Conservation (phyloP, 371 early-diverging fungal genomes). For the Apophysomyces variabilis region DNA sequence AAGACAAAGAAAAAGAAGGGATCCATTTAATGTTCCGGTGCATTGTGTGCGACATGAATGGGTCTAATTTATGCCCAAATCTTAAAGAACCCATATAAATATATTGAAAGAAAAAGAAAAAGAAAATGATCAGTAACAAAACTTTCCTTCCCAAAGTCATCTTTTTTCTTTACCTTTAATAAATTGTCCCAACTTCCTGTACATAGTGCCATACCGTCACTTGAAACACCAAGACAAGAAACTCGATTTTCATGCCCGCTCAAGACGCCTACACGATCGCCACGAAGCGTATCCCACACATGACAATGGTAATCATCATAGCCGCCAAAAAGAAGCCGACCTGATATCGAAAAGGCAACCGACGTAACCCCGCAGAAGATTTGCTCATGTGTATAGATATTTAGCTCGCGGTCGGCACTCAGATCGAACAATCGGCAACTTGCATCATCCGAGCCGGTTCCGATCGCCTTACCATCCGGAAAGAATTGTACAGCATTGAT, state of each 20-base stretch:
- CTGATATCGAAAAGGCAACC: constrained; percentile 78
- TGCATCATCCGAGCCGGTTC: constrained; percentile 95
- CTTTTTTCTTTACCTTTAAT: constrained; percentile 58
- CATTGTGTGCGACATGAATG: neutral
- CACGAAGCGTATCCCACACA: constrained; percentile 92
- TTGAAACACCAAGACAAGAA: constrained; percentile 90
- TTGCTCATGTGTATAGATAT: constrained; percentile 93
- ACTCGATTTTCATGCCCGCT: constrained; percentile 95
- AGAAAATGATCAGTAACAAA: too few species aligned
- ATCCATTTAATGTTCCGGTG: neutral
- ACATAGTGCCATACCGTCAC: constrained; percentile 95
- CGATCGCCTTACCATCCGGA: constrained; percentile 95
- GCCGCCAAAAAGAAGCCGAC: constrained; percentile 91
- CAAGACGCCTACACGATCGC: constrained; percentile 90
- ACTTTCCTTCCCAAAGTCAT: too few species aligned
- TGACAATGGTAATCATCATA: constrained; percentile 98
- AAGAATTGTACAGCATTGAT: constrained; percentile 97
- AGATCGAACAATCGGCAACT: constrained; percentile 94
- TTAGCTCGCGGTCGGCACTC: constrained; percentile 93
- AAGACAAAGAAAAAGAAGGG: neutral
- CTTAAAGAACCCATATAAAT: neutral
- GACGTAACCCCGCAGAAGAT: constrained; percentile 97
- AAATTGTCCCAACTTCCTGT: constrained; percentile 96
- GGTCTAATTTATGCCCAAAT: neutral
- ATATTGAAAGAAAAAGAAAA: too few species aligned